Percentiles rank a stretch among this genome's conserved stretches.
phyloP scores from a whole-genome alignment of 2,329 filamentous ascomycete genomes.

The Canariomyces notabilis region DNA sequence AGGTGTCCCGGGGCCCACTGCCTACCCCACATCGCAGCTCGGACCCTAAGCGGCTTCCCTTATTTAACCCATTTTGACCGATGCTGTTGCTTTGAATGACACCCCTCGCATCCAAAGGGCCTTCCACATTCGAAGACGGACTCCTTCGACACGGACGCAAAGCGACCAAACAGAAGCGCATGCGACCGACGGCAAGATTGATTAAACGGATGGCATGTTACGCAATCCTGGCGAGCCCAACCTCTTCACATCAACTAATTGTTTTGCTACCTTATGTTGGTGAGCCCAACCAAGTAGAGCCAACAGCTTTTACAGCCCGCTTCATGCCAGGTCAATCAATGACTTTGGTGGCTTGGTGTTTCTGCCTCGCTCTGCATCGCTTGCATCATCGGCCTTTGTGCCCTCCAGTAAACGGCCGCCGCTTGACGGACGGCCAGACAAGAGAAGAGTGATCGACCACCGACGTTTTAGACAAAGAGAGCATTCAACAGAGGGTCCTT shows the following conservation, averaged over 20 bases:
- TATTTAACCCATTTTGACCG: neutral
- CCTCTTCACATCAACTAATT: neutral
- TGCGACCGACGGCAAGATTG: constrained; percentile 13
- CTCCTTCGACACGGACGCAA: constrained; percentile 6
- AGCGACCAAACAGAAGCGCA: constrained; percentile 6
- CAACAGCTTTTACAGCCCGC: constrained; percentile 5
- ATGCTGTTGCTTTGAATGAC: neutral
- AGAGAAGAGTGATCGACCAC: constrained; percentile 17
- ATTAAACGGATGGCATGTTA: constrained; percentile 21
- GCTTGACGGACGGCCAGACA: constrained; percentile 6
- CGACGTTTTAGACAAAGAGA: no score
- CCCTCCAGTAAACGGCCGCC: constrained; percentile 9
- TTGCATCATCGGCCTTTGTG: constrained; percentile 14
- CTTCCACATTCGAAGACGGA: constrained; percentile 26
- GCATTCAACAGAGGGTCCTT: constrained; percentile 7
- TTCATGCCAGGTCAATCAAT: constrained; percentile 2
- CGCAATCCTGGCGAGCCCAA: constrained; percentile 14
- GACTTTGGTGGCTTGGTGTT: constrained; percentile 12
- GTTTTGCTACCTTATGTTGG: neutral
- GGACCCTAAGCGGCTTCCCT: neutral
- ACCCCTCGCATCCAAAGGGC: constrained; percentile 15
- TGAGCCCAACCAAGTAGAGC: neutral
- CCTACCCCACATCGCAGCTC: no score
- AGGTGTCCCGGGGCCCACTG: no score
- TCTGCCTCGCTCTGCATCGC: constrained; percentile 21